Base-by-base conservation (phyloP, 345 rosid genomes). In the Acer campestre region DNA sequence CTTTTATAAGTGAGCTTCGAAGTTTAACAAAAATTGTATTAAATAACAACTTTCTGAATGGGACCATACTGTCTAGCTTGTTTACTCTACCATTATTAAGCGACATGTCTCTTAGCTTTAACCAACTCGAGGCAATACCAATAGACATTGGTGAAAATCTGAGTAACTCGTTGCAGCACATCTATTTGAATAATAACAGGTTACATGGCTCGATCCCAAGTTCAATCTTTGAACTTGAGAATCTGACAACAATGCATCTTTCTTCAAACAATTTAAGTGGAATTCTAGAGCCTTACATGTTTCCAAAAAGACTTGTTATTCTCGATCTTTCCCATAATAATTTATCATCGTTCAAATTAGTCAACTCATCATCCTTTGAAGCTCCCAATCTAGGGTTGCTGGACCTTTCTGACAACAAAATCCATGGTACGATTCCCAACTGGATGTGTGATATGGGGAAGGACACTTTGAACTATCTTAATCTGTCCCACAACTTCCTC, bases 241-340 rank as follows among this genome's bases (percentile, higher is more conserved):
- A 44, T 7, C 10, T 44, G 10, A 1, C 0, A 7, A 29, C 1
- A 67, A 74, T 7, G 68, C 77, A 0, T 0, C 69, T 78, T 69
- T 63, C 69, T 58, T 71, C 73, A 0, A 82, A 82, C 46, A 79
- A 72, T 3, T 67, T 82, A 16, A 79, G 55, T 71, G 82, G 82
- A 6, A 20, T 0, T 25, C n/a, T 84, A 1, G 68, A 82, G 23
- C 44, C 71, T 4, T n/a, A 67, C 17, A 20, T 58, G 78, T 70
- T 84, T 18, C 35, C 35, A 31, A 31, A 31, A 31, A 31, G 35
- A 31, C 76, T 31, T 3, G 0, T 0, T 3, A 0, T 3, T 31
- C 35, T 31, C 35, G 35, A 49, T 56, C 76, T 88, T 56, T 70
- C 82, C n/a, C 0, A 12, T 0, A 61, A 3, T 20, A 20, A 0